These are phyloP conservation scores for Phytophthora rubi DNA, from an alignment of 352 stramenopile genomes.

Conservation along the genomic window DNA sequence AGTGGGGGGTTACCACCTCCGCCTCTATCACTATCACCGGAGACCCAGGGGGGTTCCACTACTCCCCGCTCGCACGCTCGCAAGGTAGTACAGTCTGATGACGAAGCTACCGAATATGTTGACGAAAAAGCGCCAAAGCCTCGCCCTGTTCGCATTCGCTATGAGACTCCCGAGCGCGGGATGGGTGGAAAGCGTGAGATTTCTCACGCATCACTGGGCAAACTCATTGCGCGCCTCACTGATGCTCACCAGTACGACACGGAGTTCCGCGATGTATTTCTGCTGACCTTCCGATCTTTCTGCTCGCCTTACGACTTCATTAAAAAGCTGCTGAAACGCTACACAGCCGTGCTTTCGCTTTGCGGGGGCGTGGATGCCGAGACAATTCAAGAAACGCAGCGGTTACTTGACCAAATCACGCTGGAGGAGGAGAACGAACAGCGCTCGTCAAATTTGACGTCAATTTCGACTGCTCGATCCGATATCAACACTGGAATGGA, in stretches of 20 bases:
- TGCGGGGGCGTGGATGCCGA: conserved; percentile 56
- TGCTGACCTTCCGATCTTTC: conserved; percentile 85
- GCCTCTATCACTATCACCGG: conserved; percentile 29
- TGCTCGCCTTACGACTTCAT: conserved; percentile 88
- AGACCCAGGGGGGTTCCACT: conserved; percentile 16
- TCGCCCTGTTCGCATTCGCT: conserved; percentile 74
- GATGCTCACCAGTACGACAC: conserved; percentile 88
- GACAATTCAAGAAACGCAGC: conserved; percentile 66
- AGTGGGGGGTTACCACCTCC: conserved; percentile 22
- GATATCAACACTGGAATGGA: conserved; percentile 86
- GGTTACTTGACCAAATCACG: conserved; percentile 69
- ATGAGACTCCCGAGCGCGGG: conserved; percentile 66
- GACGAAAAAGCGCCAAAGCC: conserved; percentile 35
- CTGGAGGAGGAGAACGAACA: conserved; percentile 61
- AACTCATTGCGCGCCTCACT: conserved; percentile 82
- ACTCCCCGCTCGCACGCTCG: conserved; percentile 30
- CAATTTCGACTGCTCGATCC: conserved; percentile 71
- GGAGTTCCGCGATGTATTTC: conserved; percentile 86
- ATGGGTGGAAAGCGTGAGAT: conserved; percentile 81
- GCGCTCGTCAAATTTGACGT: conserved; percentile 62
- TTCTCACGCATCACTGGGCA: conserved; percentile 85
- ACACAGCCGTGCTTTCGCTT: conserved; percentile 74
- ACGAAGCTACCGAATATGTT: conserved; percentile 16
- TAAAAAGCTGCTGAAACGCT: conserved; percentile 89
- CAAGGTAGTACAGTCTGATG: conserved; percentile 22